phyloP scores from a whole-genome alignment of 2,329 filamentous ascomycete genomes.

The Pseudocercospora vitis region DNA sequence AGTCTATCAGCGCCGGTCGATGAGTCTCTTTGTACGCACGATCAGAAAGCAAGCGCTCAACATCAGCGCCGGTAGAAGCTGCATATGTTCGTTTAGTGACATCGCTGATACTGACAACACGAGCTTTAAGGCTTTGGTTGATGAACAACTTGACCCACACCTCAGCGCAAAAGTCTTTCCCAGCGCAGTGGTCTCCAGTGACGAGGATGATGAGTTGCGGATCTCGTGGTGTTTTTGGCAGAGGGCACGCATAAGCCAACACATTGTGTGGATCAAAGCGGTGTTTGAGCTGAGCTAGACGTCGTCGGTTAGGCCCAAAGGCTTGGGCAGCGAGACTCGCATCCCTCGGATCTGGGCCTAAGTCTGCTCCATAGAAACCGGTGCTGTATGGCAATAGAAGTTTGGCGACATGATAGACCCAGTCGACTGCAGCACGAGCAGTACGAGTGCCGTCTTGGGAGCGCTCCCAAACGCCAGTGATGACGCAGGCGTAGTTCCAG shows the following conservation, averaged over 20 bases:
- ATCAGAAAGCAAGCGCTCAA: constrained; percentile 51
- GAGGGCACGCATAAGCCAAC: constrained; percentile 50
- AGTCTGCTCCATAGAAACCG: constrained; percentile 61
- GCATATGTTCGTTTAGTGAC: constrained; percentile 60
- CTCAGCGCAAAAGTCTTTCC: constrained; percentile 62
- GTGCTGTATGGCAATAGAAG: constrained; percentile 52
- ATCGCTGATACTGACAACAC: constrained; percentile 58
- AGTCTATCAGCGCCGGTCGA: constrained; percentile 53
- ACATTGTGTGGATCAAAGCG: constrained; percentile 50
- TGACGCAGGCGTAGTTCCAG: constrained; percentile 64
- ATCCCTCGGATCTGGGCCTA: constrained; percentile 63
- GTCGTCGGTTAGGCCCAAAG: constrained; percentile 57
- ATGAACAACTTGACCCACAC: constrained; percentile 48
- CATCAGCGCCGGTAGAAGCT: constrained; percentile 48
- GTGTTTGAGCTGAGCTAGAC: constrained; percentile 55
- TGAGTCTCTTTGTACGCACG: constrained; percentile 64
- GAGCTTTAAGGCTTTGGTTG: constrained; percentile 39
- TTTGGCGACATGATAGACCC: constrained; percentile 57
- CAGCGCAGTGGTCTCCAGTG: constrained; percentile 55
- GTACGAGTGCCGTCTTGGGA: constrained; percentile 50
- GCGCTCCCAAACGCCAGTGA: constrained; percentile 63
- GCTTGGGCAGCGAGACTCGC: constrained; percentile 51
- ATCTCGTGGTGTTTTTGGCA: constrained; percentile 42
- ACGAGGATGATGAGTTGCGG: constrained; percentile 58
- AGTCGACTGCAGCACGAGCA: constrained; percentile 45